Percentiles rank a stretch among this genome's conserved stretches.
Conservation (phyloP, 73 alveolate species). For the Symbiodinium pilosum region DNA sequence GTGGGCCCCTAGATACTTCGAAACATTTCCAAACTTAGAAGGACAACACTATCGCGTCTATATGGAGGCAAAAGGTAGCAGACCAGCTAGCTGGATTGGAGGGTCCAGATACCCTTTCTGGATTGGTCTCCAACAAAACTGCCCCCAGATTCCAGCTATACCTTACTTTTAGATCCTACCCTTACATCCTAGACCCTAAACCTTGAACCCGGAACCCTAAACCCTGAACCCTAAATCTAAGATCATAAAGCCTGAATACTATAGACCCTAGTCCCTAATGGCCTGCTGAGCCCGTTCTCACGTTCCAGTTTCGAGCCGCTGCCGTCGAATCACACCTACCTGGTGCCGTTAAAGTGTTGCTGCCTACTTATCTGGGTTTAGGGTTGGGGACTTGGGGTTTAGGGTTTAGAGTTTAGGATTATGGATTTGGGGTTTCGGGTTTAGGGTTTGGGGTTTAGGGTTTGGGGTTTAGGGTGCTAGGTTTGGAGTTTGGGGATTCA, state of each 20-base stretch:
- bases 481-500: background rate
- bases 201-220: background rate
- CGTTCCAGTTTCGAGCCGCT: slow-evolving; percentile 55
- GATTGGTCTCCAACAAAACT: no score
- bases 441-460: background rate
- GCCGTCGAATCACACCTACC: slow-evolving; percentile 85
- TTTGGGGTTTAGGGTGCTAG: background rate
- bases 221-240: background rate
- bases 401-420: background rate
- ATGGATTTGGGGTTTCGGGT: background rate
- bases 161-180: no score
- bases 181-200: no score
- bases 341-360: slow-evolving; percentile 55
- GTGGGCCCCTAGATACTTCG: no score
- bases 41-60: no score
- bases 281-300: no score
- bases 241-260: background rate
- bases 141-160: no score
- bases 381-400: background rate
- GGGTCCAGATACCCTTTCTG: no score
- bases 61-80: no score
- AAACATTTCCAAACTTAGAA: no score
- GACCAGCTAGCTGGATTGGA: no score
- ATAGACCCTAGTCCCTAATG: no score
- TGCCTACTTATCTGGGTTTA: background rate